phyloP scores from a whole-genome alignment of 768 basidiomycete species.

The Steccherinum ochraceum region DNA sequence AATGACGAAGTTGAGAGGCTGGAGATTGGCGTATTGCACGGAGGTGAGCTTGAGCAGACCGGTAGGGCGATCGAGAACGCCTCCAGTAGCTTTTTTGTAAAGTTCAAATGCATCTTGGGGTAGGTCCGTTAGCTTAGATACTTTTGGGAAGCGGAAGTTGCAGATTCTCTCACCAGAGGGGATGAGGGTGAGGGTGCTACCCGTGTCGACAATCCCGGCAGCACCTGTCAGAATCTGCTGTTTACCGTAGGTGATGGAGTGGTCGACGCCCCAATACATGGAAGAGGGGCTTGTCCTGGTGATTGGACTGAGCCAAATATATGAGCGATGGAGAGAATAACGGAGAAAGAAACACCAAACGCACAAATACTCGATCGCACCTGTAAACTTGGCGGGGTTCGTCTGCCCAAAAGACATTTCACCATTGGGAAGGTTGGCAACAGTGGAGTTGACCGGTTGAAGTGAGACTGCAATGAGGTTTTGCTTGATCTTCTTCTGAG shows the following conservation, averaged over 20 bases:
- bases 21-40: slow-evolving; percentile 22
- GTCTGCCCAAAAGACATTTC: slow-evolving; percentile 17
- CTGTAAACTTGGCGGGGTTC: slow-evolving; percentile 7
- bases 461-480: slow-evolving; percentile 46
- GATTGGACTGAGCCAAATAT: slow-evolving; percentile 15
- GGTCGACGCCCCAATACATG: slow-evolving; percentile 29
- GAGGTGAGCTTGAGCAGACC: slow-evolving; percentile 25
- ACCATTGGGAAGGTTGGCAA: too few species aligned
- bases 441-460: slow-evolving; percentile 33
- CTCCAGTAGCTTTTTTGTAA: slow-evolving; percentile 28
- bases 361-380: background rate
- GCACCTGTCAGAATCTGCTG: slow-evolving; percentile 19
- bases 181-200: slow-evolving; percentile 27
- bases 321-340: background rate
- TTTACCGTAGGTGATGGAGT: slow-evolving; percentile 24
- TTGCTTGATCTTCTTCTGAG: slow-evolving; percentile 32
- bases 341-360: background rate
- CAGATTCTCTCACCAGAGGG: slow-evolving; percentile 19
- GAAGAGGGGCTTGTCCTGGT: slow-evolving; percentile 26
- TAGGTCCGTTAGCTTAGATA: background rate
- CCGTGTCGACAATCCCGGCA: slow-evolving; percentile 31
- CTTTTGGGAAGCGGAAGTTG: background rate
- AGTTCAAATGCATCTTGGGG: slow-evolving; percentile 22
- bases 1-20: slow-evolving; percentile 27
- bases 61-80: slow-evolving; percentile 21